These are phyloP conservation scores for Gossypium davidsonii DNA, from an alignment of 441 rosid species.

Conservation along the genomic window DNA sequence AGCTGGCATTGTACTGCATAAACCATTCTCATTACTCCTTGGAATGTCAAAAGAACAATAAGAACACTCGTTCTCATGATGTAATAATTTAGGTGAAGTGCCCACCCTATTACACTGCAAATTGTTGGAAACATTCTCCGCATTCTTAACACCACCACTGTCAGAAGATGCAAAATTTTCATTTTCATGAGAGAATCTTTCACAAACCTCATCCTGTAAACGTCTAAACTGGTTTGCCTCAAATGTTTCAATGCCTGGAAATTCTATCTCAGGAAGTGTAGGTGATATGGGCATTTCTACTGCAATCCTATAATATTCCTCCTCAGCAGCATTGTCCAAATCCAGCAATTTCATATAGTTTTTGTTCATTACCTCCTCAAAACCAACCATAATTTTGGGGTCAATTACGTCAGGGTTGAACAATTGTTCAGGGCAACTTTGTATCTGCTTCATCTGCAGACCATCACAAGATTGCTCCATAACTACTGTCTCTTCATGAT, in stretches of 20 bases:
- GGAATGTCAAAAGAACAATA: conserved; percentile 20
- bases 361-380: conserved; percentile 29
- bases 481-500: conserved; percentile 27
- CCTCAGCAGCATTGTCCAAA: conserved; percentile 59
- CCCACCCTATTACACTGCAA: conserved; percentile 9
- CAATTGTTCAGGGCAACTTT: conserved; percentile 3
- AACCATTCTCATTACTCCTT: conserved; percentile 18
- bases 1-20: conserved; percentile 10
- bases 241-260: conserved; percentile 25
- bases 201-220: conserved; percentile 7
- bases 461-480: conserved; percentile 15
- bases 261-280: conserved; percentile 54
- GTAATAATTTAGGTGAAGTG: conserved; percentile 7
- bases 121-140: conserved; percentile 17
- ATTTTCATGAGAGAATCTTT: conserved; percentile 18
- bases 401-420: conserved; percentile 24
- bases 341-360: conserved; percentile 79
- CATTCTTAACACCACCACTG: conserved; percentile 16
- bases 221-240: conserved; percentile 18
- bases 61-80: conserved; percentile 17
- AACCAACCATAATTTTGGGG: conserved; percentile 23
- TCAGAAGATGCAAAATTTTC: conserved; percentile 22
- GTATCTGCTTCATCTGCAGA: conserved; percentile 20
- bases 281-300: conserved; percentile 69
- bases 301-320: conserved; percentile 56